phyloP scores from a whole-genome alignment of 768 basidiomycete genomes.

The Serpula lacrymans region DNA sequence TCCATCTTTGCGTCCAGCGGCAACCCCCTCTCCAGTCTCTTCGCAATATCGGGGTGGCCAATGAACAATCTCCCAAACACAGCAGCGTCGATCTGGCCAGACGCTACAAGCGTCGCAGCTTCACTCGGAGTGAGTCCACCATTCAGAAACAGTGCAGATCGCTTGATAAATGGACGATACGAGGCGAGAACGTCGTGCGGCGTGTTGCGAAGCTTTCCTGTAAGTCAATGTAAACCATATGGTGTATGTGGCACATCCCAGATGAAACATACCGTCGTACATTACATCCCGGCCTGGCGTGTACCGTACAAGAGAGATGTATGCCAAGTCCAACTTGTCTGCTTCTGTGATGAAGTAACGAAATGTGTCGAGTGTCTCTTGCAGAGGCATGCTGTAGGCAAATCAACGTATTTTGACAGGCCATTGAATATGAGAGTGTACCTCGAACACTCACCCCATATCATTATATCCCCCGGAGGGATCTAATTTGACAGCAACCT shows the following conservation, averaged over 20 bases:
- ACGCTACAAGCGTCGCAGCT: slow-evolving; percentile 31
- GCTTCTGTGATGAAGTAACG: slow-evolving; percentile 38
- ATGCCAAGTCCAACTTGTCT: slow-evolving; percentile 32
- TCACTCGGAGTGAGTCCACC: slow-evolving; percentile 34
- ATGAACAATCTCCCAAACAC: slow-evolving; percentile 36
- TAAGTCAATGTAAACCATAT: too few species aligned
- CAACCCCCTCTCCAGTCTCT: slow-evolving; percentile 31
- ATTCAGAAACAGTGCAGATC: slow-evolving; percentile 38
- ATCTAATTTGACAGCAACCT: slow-evolving; percentile 42
- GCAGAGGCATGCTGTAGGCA: slow-evolving; percentile 43
- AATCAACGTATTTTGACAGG: too few species aligned
- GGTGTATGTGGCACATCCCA: too few species aligned
- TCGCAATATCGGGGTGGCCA: slow-evolving; percentile 40
- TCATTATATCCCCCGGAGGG: slow-evolving; percentile 46
- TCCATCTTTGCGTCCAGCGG: slow-evolving; percentile 18
- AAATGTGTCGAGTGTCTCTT: slow-evolving; percentile 41
- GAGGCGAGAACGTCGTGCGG: slow-evolving; percentile 37
- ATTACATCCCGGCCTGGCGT: slow-evolving; percentile 12
- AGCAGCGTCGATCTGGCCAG: slow-evolving; percentile 34
- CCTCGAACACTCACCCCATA: slow-evolving; percentile 31
- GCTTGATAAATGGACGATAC: slow-evolving; percentile 33
- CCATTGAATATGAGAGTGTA: neutral
- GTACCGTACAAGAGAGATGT: slow-evolving; percentile 22
- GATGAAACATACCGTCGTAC: slow-evolving; percentile 25
- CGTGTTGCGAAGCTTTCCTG: slow-evolving; percentile 32